phyloP scores from a whole-genome alignment of 2,329 filamentous ascomycete species.

The Sporothrix humicola region DNA sequence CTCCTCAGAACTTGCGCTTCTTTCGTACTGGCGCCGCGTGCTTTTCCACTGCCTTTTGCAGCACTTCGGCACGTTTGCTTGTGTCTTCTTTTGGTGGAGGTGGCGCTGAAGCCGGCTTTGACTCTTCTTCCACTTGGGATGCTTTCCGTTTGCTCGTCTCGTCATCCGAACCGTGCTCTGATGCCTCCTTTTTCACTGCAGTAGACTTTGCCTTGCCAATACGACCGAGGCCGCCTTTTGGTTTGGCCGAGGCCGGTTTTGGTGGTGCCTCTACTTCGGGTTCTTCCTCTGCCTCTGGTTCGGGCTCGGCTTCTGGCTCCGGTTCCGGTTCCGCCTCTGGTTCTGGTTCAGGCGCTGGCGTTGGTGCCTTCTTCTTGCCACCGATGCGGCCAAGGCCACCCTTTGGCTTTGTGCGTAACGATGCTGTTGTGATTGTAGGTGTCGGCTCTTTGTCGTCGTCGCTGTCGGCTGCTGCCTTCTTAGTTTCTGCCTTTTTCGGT shows the following conservation, averaged over 20 bases:
- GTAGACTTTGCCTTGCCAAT: neutral
- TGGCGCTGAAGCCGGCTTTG: constrained; percentile 45
- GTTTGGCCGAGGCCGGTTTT: neutral
- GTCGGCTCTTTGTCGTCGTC: neutral
- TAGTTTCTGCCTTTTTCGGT: neutral
- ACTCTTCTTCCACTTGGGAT: neutral
- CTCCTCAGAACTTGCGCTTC: constrained; percentile 58
- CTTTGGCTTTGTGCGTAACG: constrained; percentile 36
- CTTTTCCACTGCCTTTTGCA: constrained; percentile 57
- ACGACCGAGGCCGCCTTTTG: neutral
- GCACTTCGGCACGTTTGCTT: constrained; percentile 57
- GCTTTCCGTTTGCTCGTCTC: constrained; percentile 16
- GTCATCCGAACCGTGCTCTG: constrained; percentile 33
- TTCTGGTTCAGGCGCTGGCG: constrained; percentile 6
- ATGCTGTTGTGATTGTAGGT: neutral
- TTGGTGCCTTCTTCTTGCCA: constrained; percentile 35
- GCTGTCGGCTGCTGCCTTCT: constrained; percentile 36
- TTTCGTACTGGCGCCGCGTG: constrained; percentile 59
- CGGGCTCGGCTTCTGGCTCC: neutral
- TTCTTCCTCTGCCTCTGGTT: neutral
- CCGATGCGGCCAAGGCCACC: constrained; percentile 53
- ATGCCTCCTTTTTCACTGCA: constrained; percentile 8
- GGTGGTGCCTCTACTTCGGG: neutral
- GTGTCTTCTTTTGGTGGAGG: constrained; percentile 47
- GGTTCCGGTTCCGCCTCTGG: neutral